Evolutionary conservation across 176 grass and related monocot genomes (phyloP).

Genomic region (Avena insularis): DNA sequence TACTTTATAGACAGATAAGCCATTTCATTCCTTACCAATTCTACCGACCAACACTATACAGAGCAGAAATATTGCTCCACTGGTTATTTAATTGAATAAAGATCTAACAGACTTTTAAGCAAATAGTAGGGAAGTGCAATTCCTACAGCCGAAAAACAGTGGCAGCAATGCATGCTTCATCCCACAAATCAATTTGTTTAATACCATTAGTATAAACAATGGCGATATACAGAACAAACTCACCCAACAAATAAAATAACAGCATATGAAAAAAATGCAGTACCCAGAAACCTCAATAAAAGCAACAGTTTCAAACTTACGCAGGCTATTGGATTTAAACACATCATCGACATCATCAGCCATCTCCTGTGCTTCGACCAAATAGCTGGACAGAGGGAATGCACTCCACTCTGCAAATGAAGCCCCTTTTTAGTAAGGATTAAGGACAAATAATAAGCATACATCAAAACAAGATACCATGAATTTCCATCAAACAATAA

Average conservation of each 20-base stretch:
- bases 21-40: neutral
- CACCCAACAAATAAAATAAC: neutral
- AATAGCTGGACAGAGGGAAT: conserved; percentile 78
- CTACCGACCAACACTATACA: neutral
- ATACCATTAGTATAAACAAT: neutral
- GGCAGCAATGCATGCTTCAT: neutral
- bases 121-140: neutral
- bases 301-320: conserved; percentile 46
- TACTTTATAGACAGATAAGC: neutral
- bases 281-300: conserved; percentile 7
- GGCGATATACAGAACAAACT: neutral
- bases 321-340: conserved; percentile 73
- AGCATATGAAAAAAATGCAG: conserved; percentile 21
- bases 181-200: neutral
- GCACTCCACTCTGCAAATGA: conserved; percentile 72
- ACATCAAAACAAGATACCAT: conserved; percentile 1
- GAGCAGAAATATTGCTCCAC: neutral
- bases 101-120: neutral
- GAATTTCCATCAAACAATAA: neutral
- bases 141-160: neutral
- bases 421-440: conserved; percentile 5
- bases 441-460: conserved; percentile 16
- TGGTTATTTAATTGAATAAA: neutral
- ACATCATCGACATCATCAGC: conserved; percentile 87
- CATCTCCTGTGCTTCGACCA: conserved; percentile 83